Conservation (phyloP, 352 stramenopile genomes). For the Phytopythium sindhum region DNA sequence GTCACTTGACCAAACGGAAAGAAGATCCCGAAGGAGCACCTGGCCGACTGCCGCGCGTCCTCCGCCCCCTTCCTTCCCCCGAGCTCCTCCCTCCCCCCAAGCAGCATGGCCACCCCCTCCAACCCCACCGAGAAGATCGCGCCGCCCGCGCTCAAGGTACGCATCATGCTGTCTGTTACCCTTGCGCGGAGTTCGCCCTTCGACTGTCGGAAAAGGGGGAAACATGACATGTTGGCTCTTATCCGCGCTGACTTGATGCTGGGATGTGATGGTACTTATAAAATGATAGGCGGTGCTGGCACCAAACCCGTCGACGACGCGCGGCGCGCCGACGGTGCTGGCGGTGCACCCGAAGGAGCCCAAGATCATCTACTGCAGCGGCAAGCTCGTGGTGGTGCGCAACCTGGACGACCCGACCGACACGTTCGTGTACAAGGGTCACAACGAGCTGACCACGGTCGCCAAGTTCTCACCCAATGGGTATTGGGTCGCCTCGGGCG, state of each 20-base stretch:
- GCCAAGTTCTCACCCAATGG: constrained; percentile 94
- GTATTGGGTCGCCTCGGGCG: constrained; percentile 92
- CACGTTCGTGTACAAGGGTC: constrained; percentile 95
- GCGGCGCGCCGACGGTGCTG: constrained; percentile 65
- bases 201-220: too few species aligned
- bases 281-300: constrained; percentile 41
- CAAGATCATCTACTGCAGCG: constrained; percentile 91
- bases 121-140: constrained; percentile 71
- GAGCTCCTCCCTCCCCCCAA: not conserved
- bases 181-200: too few species aligned
- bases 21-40: not conserved
- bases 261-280: too few species aligned
- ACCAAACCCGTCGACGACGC: constrained; percentile 69
- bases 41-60: not conserved
- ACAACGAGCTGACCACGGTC: constrained; percentile 90
- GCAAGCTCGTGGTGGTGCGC: constrained; percentile 90
- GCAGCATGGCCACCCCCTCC: constrained; percentile 38
- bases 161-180: too few species aligned
- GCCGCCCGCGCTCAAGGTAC: constrained; percentile 45
- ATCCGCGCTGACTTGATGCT: too few species aligned
- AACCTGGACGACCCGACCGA: constrained; percentile 82
- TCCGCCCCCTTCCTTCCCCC: not conserved
- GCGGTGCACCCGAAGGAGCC: constrained; percentile 81
- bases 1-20: constrained; percentile 1
- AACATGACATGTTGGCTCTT: not conserved